phyloP scores from a whole-genome alignment of 106 monocot species.

The Acanthochlamys bracteata region DNA sequence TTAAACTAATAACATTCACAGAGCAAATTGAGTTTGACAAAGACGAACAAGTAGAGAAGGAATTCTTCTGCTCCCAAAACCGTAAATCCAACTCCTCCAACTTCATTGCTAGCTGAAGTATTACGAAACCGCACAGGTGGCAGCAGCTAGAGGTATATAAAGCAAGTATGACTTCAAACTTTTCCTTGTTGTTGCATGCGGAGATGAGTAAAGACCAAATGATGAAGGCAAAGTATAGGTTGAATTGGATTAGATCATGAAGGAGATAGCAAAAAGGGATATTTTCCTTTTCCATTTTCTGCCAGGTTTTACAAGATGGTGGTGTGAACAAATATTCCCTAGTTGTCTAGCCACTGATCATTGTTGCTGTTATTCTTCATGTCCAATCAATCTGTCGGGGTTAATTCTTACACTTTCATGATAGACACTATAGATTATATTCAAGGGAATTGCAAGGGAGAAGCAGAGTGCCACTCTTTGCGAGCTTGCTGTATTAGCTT shows the following conservation, averaged over 20 bases:
- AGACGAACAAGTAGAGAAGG: background rate
- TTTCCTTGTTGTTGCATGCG: conserved; percentile 7
- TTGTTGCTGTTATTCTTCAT: background rate
- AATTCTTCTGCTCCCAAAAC: conserved; percentile 6
- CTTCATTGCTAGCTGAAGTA: conserved; percentile 14
- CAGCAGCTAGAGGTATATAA: conserved; percentile 4
- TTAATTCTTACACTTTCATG: conserved; percentile 13
- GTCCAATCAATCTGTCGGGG: conserved; percentile 10
- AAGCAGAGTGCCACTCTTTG: background rate
- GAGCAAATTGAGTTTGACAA: background rate
- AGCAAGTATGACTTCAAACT: background rate
- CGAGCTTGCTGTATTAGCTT: background rate
- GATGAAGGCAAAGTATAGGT: background rate
- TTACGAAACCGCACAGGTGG: too few relatives aligned
- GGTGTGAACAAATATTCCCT: background rate
- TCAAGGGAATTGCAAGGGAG: background rate
- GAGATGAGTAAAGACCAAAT: conserved; percentile 12
- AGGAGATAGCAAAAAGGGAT: background rate
- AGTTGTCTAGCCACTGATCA: too few relatives aligned
- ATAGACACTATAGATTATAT: background rate
- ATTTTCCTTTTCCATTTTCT: background rate
- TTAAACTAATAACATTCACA: conserved; percentile 7
- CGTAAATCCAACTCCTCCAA: conserved; percentile 11
- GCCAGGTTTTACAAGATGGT: background rate
- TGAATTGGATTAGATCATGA: conserved; percentile 1